Conservation (phyloP, 805 yeast genomes). For the Metschnikowia kunwiensis region DNA sequence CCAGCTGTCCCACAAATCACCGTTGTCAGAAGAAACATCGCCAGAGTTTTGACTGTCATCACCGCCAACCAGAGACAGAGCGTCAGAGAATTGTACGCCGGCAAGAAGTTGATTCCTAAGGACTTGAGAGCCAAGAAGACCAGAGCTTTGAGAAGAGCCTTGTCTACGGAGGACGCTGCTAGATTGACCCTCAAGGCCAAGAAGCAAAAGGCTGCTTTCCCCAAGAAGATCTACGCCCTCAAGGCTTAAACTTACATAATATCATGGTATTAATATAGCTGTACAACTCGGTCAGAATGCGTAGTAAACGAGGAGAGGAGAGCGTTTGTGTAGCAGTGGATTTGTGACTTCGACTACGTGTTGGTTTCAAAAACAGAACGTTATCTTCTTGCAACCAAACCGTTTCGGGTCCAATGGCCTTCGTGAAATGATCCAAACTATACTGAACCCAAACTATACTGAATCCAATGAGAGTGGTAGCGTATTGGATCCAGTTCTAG, state of each 20-base stretch:
- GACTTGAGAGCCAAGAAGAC: slow-evolving; percentile 99
- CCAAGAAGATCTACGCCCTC: slow-evolving; percentile 97
- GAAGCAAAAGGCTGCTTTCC: slow-evolving; percentile 94
- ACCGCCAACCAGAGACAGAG: slow-evolving; percentile 94
- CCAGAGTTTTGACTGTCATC: slow-evolving; percentile 95
- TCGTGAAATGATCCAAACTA: too few species aligned
- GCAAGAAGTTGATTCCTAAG: slow-evolving; percentile 95
- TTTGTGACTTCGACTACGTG: too few species aligned
- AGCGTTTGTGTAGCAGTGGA: too few species aligned
- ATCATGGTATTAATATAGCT: slow-evolving; percentile 22
- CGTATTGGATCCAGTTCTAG: too few species aligned
- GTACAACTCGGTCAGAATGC: slow-evolving; percentile 14
- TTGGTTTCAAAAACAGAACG: too few species aligned
- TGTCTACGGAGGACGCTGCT: slow-evolving; percentile 82
- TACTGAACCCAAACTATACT: too few species aligned
- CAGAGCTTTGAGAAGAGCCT: slow-evolving; percentile 98
- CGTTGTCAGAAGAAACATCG: slow-evolving; percentile 97
- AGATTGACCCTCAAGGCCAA: slow-evolving; percentile 82
- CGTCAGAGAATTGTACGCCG: slow-evolving; percentile 92
- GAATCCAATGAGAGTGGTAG: too few species aligned
- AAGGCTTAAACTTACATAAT: slow-evolving; percentile 68
- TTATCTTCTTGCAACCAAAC: background rate
- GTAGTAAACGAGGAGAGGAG: background rate
- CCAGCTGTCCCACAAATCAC: slow-evolving; percentile 94
- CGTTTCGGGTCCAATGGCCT: too few species aligned